Percentiles rank a stretch among this genome's conserved stretches.
Conservation (phyloP, 257 asterid species). For the Craterostigma plantagineum region DNA sequence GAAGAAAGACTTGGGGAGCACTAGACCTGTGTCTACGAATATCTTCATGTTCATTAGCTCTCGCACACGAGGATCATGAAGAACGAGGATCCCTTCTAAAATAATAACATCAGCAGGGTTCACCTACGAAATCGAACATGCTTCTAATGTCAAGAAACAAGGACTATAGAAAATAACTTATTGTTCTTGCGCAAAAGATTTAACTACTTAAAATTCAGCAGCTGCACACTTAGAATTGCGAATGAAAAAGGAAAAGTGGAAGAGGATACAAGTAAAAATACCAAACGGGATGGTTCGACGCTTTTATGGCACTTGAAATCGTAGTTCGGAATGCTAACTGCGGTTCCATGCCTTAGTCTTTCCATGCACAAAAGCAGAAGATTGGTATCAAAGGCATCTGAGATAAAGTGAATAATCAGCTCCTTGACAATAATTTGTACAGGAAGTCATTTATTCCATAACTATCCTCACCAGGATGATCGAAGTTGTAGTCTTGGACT, state of each 20-base stretch:
- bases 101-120: slow-evolving; percentile 77
- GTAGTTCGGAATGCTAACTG: slow-evolving; percentile 55
- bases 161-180: too few species aligned
- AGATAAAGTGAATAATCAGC: background rate
- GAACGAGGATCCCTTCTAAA: slow-evolving; percentile 83
- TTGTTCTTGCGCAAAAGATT: too few species aligned
- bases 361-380: slow-evolving; percentile 70
- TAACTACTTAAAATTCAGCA: too few species aligned
- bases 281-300: slow-evolving; percentile 46
- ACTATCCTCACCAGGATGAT: slow-evolving; percentile 73
- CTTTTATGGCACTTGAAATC: slow-evolving; percentile 65
- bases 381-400: slow-evolving; percentile 84
- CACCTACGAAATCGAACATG: slow-evolving; percentile 25
- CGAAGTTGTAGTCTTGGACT: slow-evolving; percentile 68
- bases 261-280: slow-evolving; percentile 11
- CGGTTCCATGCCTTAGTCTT: slow-evolving; percentile 32
- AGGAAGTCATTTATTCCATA: too few species aligned
- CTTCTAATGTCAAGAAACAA: background rate
- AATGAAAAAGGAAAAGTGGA: background rate
- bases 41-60: slow-evolving; percentile 86
- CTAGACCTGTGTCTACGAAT: slow-evolving; percentile 90
- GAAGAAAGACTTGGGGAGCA: slow-evolving; percentile 18
- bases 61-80: slow-evolving; percentile 75
- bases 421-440: background rate
- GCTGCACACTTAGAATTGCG: background rate